These are phyloP conservation scores for Colletotrichum navitas DNA, from an alignment of 2,329 filamentous ascomycete genomes.

Conservation along the genomic window DNA sequence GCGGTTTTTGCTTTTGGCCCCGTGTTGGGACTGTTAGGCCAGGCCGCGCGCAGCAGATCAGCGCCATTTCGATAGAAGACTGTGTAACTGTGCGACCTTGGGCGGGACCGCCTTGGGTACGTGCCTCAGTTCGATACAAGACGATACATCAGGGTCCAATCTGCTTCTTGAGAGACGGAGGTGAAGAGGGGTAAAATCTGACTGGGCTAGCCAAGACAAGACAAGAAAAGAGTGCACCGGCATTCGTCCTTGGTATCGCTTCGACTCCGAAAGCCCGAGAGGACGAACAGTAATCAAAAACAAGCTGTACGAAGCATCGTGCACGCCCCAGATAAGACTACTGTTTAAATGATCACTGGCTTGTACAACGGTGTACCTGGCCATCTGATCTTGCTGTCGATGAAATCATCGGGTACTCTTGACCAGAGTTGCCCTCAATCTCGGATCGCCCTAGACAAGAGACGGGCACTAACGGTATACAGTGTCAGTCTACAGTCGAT, in stretches of 20 bases:
- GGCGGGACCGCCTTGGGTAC: no score
- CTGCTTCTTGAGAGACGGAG: not conserved
- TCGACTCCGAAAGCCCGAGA: not conserved
- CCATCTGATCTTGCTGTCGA: not conserved
- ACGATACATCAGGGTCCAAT: slow-evolving; percentile 2
- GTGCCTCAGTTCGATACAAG: not conserved
- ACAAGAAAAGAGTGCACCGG: not conserved
- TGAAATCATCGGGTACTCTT: not conserved
- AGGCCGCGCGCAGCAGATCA: slow-evolving; percentile 10
- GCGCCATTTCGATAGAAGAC: slow-evolving; percentile 6
- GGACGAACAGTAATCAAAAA: not conserved
- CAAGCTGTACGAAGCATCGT: not conserved
- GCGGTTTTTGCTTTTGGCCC: slow-evolving; percentile 8
- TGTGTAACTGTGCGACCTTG: no score
- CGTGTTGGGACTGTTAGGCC: not conserved
- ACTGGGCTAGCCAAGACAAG: not conserved
- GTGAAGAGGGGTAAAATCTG: not conserved
- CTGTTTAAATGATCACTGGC: not conserved
- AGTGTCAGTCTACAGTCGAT: not conserved
- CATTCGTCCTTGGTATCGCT: not conserved
- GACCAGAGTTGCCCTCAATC: not conserved
- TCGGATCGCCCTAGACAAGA: not conserved
- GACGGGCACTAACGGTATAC: not conserved
- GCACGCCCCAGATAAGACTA: not conserved
- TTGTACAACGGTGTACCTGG: not conserved